phyloP scores from a whole-genome alignment of 2,329 filamentous ascomycete genomes.

The Talaromyces sp. region DNA sequence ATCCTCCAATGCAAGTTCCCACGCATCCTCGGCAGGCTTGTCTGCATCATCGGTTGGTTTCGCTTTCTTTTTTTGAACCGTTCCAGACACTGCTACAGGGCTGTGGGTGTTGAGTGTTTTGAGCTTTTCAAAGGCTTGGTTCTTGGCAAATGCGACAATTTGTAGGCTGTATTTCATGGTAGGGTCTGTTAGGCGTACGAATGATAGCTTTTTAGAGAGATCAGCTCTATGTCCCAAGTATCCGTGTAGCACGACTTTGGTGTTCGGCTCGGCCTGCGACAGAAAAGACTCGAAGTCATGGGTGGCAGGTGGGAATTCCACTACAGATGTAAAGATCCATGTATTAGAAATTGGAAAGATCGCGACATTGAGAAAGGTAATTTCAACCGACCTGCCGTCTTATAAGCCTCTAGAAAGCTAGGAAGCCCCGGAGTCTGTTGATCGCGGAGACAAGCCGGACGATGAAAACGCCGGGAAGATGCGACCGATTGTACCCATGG shows the following conservation, averaged over 20 bases:
- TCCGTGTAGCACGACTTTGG: constrained; percentile 63
- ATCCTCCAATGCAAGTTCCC: constrained; percentile 65
- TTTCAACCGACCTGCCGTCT: constrained; percentile 45
- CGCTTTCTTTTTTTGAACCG: constrained; percentile 45
- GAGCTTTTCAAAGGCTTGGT: constrained; percentile 43
- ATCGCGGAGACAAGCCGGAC: constrained; percentile 24
- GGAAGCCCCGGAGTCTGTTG: constrained; percentile 19
- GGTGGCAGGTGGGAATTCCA: constrained; percentile 51
- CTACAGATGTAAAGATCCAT: constrained; percentile 32
- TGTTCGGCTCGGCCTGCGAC: constrained; percentile 32
- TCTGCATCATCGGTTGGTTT: constrained; percentile 30
- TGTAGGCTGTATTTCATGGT: constrained; percentile 52
- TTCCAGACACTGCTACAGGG: constrained; percentile 58
- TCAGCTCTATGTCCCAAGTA: constrained; percentile 72
- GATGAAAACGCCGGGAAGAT: constrained; percentile 26
- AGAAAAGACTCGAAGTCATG: constrained; percentile 43
- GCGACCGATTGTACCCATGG: constrained; percentile 9
- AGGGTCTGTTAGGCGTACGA: constrained; percentile 61
- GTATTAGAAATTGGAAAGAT: constrained; percentile 6
- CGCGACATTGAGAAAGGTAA: not conserved
- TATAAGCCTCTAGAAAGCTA: constrained; percentile 46
- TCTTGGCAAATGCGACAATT: constrained; percentile 49
- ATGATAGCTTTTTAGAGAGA: constrained; percentile 69
- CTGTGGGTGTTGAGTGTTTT: constrained; percentile 53
- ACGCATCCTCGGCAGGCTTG: constrained; percentile 36